Base-by-base conservation (phyloP, 164 flowering plant genomes). In the Stephania yunnanensis region DNA sequence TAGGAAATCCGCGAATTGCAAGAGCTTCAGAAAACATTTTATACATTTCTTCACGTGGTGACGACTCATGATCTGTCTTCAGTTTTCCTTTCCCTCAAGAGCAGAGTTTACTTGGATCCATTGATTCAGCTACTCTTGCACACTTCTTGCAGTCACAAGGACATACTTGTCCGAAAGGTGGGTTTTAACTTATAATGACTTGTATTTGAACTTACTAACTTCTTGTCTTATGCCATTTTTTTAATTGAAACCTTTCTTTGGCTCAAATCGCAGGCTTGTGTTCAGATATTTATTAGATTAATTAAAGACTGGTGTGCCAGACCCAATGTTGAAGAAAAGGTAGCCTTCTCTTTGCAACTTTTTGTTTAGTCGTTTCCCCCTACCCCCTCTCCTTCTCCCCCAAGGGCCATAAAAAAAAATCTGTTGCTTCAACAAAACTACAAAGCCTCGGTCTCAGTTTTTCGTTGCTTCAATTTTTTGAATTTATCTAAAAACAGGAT, bases 1-100 rank as follows among this genome's bases (percentile, higher is more conserved):
- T 74, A 96, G 99, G 99, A 96, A 90, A 82, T 89, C 50, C 97
- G 98, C 66, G 99, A 96, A 77, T 75, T 90, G 76, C 94, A 85
- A 84, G 98, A 96, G 74, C 97, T 96, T 82, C 99, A 94, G 80
- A 85, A 78, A 69, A 87, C 88, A 71, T 77, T 94, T 65, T 94
- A 86, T 79, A 91, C 93, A 48, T 96, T 96, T 81, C 92, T 96
- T 76, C 93, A 94, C 81, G 95, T 87, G 74, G 87, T 92, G 73
- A 76, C 93, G 36, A 92, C 91, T 58, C 97, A 94, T 79, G 88
- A 87, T 81, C 89, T 96, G 20, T 92, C 97, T 61, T 88, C 91
- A 8, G 89, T 91, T 44, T 88, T 96, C 77, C 93, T 94, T 74
- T 82, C 92, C 69, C 89, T 93, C 2, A 89, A 86, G 79, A 86